Percentiles rank a stretch among this genome's conserved stretches.
phyloP scores from a whole-genome alignment of 108 stramenopile genomes.

The Chaetoceros tenuissimus region DNA sequence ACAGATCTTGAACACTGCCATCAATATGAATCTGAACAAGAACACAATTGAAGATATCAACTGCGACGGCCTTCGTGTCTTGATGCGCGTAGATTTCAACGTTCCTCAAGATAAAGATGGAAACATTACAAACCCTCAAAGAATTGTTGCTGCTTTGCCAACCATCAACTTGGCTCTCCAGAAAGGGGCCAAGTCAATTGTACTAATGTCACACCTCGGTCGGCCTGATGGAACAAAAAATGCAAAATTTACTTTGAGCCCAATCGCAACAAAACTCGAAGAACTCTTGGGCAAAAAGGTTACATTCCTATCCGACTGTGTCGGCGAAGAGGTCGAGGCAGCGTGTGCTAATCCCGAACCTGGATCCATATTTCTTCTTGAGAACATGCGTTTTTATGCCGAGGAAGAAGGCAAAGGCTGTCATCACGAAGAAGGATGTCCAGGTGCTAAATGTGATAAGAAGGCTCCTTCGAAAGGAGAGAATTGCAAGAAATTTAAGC shows the following conservation, averaged over 20 bases:
- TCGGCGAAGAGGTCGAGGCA: constrained; percentile 8
- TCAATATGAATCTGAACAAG: too few relatives aligned
- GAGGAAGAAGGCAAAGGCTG: constrained; percentile 42
- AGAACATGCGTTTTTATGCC: constrained; percentile 68
- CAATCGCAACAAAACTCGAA: constrained; percentile 51
- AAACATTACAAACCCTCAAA: too few relatives aligned
- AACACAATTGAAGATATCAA: too few relatives aligned
- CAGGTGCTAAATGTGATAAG: constrained; percentile 14
- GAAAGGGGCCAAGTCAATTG: too few relatives aligned
- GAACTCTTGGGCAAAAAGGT: constrained; percentile 48
- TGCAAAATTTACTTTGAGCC: constrained; percentile 32
- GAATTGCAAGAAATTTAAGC: constrained; percentile 13
- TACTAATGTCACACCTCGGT: constrained; percentile 19
- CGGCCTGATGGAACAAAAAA: constrained; percentile 14
- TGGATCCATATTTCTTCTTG: constrained; percentile 39
- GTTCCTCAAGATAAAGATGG: too few relatives aligned
- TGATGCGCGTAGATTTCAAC: too few relatives aligned
- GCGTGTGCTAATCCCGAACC: constrained; percentile 11
- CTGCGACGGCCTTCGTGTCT: too few relatives aligned
- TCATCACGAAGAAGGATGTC: constrained; percentile 10
- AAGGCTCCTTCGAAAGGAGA: constrained; percentile 16
- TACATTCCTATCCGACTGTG: constrained; percentile 15
- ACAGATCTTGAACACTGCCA: too few relatives aligned
- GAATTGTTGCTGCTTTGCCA: too few relatives aligned
- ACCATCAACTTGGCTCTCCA: too few relatives aligned